These are phyloP conservation scores for Paulownia fortunei DNA, from an alignment of 257 asterid species.

Conservation along the genomic window DNA sequence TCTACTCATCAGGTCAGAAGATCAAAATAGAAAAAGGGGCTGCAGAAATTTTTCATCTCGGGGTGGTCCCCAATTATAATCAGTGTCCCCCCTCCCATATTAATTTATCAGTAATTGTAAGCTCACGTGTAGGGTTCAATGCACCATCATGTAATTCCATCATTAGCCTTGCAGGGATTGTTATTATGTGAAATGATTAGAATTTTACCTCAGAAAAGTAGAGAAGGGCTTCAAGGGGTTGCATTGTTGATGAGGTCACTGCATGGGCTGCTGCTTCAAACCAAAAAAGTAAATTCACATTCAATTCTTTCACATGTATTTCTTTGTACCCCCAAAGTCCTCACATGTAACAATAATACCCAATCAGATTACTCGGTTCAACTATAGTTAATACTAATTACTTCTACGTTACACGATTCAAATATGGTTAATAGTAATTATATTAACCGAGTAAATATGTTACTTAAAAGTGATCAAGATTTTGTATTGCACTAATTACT, in stretches of 20 bases:
- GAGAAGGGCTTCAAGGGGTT: slow-evolving; percentile 10
- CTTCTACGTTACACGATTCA: too few species aligned
- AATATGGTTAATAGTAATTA: too few species aligned
- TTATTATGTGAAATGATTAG: slow-evolving; percentile 80
- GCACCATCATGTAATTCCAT: slow-evolving; percentile 76
- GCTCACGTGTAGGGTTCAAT: slow-evolving; percentile 85
- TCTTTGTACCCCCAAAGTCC: slow-evolving; percentile 16
- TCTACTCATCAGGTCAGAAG: slow-evolving; percentile 41
- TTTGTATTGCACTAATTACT: too few species aligned
- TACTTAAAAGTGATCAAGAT: too few species aligned
- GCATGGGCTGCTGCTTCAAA: slow-evolving; percentile 41
- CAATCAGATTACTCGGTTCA: slow-evolving; percentile 34
- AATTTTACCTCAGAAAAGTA: slow-evolving; percentile 48
- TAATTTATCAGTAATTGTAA: slow-evolving; percentile 36
- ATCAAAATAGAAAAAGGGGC: slow-evolving; percentile 40
- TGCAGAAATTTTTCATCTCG: background rate
- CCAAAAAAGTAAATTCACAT: slow-evolving; percentile 19
- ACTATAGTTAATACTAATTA: background rate
- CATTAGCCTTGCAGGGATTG: slow-evolving; percentile 84
- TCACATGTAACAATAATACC: slow-evolving; percentile 58
- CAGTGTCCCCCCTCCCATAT: slow-evolving; percentile 20
- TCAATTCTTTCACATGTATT: slow-evolving; percentile 28
- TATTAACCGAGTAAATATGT: too few species aligned
- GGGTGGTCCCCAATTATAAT: slow-evolving; percentile 45
- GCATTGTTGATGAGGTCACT: slow-evolving; percentile 45